Conservation (phyloP, 202 grass and related monocot genomes). For the Hordeum pubiflorum region DNA sequence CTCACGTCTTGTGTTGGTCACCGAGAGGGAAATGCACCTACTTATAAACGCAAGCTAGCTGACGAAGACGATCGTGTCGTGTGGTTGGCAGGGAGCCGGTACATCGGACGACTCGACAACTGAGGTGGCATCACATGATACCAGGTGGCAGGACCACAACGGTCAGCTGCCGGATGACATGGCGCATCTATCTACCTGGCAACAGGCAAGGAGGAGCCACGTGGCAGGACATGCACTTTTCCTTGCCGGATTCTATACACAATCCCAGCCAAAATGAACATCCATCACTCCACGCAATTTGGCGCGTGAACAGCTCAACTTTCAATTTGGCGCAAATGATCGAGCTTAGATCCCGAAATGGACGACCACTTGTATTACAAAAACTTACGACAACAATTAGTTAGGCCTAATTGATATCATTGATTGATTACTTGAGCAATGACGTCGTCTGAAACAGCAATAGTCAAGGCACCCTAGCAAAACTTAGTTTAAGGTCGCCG, state of each 20-base stretch:
- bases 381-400: not conserved
- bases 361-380: not conserved
- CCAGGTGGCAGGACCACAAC: no score
- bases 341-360: not conserved
- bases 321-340: not conserved
- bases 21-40: not conserved
- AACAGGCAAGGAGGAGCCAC: no score
- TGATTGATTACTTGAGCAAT: not conserved
- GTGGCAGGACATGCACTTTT: no score
- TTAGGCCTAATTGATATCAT: not conserved
- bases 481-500: no score
- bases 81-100: not conserved
- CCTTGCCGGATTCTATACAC: no score
- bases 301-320: not conserved
- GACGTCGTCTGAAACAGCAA: not conserved
- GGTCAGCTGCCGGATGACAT: no score
- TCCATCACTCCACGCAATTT: not conserved
- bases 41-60: slow-evolving; percentile 7
- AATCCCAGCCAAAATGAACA: no score
- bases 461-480: no score
- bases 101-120: no score
- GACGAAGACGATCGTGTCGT: not conserved
- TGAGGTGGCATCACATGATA: no score
- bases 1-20: not conserved
- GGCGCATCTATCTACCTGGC: no score